Conservation (phyloP, 164 flowering plant species). For the Sedum album region DNA sequence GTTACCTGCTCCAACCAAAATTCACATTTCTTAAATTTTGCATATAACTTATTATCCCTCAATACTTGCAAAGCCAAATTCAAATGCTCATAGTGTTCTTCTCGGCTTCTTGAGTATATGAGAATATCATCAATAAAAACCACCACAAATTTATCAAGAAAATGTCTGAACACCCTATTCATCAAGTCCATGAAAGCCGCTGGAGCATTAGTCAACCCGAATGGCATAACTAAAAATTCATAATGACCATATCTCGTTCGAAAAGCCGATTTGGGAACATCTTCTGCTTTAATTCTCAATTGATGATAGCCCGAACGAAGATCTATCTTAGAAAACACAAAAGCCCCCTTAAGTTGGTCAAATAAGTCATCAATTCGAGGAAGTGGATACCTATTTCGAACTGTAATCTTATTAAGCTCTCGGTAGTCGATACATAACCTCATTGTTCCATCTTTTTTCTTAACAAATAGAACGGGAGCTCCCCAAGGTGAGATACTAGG, state of each 20-base stretch:
- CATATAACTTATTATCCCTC: neutral
- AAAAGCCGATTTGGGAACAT: neutral
- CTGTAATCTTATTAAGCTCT: slow-evolving; percentile 1
- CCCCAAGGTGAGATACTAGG: slow-evolving; percentile 14
- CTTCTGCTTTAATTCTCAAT: neutral
- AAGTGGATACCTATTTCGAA: neutral
- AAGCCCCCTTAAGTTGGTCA: neutral
- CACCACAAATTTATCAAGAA: neutral
- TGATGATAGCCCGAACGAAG: neutral
- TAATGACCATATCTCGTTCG: neutral
- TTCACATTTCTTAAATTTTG: neutral
- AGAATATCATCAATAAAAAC: neutral
- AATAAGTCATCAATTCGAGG: neutral
- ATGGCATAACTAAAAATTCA: too few species aligned
- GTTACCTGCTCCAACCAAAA: neutral
- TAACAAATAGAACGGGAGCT: slow-evolving; percentile 12
- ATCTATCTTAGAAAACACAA: neutral
- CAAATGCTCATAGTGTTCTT: neutral
- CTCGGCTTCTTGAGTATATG: neutral
- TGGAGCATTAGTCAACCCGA: neutral
- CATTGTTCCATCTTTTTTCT: slow-evolving; percentile 8
- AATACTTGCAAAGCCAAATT: neutral
- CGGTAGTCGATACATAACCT: slow-evolving; percentile 1
- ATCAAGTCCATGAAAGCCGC: neutral
- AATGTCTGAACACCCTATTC: neutral